Evolutionary conservation across 495 filamentous ascomycete genomes (phyloP).

Genomic region (Penicillium steckii): DNA sequence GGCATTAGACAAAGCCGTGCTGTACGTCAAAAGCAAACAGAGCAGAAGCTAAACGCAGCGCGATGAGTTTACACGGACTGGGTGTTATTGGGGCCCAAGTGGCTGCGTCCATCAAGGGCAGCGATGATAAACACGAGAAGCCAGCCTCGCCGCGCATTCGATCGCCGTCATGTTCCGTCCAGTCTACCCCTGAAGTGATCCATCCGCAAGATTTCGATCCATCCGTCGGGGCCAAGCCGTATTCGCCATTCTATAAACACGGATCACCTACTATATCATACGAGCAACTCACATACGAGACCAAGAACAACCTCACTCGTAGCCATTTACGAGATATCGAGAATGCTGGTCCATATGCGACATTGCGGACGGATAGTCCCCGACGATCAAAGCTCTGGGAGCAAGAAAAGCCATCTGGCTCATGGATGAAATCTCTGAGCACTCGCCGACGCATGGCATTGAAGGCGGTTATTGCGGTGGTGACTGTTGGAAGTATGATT

Average conservation of each 20-base stretch:
- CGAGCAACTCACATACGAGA: slow-evolving; percentile 39
- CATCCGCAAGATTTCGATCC: slow-evolving; percentile 40
- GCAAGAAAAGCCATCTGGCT: slow-evolving; percentile 28
- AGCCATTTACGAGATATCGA: slow-evolving; percentile 31
- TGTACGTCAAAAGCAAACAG: neutral
- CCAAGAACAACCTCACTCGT: slow-evolving; percentile 26
- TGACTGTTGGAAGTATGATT: slow-evolving; percentile 58
- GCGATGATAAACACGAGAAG: slow-evolving; percentile 17
- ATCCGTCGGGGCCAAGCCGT: slow-evolving; percentile 46
- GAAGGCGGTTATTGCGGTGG: slow-evolving; percentile 53
- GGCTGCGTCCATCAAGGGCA: slow-evolving; percentile 26
- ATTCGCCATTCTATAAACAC: slow-evolving; percentile 61
- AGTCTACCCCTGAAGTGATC: slow-evolving; percentile 19
- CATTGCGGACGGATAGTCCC: slow-evolving; percentile 15
- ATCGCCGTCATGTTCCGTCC: slow-evolving; percentile 14
- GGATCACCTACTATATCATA: slow-evolving; percentile 48
- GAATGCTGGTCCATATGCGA: slow-evolving; percentile 21
- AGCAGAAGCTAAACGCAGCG: neutral
- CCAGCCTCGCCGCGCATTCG: slow-evolving; percentile 10
- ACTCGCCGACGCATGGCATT: slow-evolving; percentile 49
- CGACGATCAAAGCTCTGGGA: slow-evolving; percentile 45
- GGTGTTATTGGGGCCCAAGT: slow-evolving; percentile 35
- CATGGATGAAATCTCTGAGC: slow-evolving; percentile 40
- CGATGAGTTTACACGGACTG: slow-evolving; percentile 31
- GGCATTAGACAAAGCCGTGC: slow-evolving; percentile 8